These are phyloP conservation scores for Pharus latifolius DNA, from an alignment of 176 grass and related monocot genomes.

Conservation along the genomic window DNA sequence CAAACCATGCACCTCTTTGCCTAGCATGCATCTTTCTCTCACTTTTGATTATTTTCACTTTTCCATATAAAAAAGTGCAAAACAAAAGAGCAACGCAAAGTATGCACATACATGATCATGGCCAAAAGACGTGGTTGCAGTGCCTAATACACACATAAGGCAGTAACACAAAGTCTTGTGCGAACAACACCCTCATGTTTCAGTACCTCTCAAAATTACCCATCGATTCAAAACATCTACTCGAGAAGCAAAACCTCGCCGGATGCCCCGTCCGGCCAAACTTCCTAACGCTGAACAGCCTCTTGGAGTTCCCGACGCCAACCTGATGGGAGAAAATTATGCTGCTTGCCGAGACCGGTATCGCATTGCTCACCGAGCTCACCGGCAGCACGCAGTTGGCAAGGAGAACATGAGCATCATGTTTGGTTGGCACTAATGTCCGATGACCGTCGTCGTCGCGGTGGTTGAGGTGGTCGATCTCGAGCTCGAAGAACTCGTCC, in stretches of 20 bases:
- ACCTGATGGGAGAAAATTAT: neutral
- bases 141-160: too few relatives aligned
- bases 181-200: too few relatives aligned
- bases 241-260: slow-evolving; percentile 3
- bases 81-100: too few relatives aligned
- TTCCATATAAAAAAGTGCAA: too few relatives aligned
- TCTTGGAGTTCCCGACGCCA: neutral
- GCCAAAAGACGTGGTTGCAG: too few relatives aligned
- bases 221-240: neutral
- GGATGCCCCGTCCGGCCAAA: neutral
- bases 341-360: slow-evolving; percentile 22
- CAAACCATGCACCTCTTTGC: too few relatives aligned
- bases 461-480: slow-evolving; percentile 20
- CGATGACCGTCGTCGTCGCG: neutral
- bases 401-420: slow-evolving; percentile 7
- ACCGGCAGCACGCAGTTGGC: slow-evolving; percentile 62
- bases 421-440: too few relatives aligned
- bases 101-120: too few relatives aligned
- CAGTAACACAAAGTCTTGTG: too few relatives aligned
- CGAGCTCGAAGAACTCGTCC: slow-evolving; percentile 67
- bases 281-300: neutral
- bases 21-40: too few relatives aligned
- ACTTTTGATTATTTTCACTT: too few relatives aligned
- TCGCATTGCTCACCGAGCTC: slow-evolving; percentile 41
- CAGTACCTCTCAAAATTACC: slow-evolving; percentile 10